Base-by-base conservation (phyloP, 1,284 basidiomycete genomes). In the Bjerkandera adusta region DNA sequence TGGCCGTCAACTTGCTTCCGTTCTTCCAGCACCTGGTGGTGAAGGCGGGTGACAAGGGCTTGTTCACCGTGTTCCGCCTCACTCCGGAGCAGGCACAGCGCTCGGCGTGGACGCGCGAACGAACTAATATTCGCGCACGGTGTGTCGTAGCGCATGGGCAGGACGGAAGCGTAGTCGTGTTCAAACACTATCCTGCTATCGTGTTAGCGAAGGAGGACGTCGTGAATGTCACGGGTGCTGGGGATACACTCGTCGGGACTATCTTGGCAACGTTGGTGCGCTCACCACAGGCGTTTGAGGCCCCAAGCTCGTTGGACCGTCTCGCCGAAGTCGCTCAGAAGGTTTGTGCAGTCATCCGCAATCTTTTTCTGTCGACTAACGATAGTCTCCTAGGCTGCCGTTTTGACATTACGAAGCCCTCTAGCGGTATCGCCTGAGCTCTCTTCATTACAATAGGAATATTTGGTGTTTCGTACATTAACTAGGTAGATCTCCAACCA, bases 201-300 rank as follows among this genome's bases (percentile, higher is more conserved):
- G 53, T 55, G 0, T 62, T 85, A 6, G 57, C 68, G 2, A 60
- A 63, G 10, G 60, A 65, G n/a, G 62, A 68, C 32, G 61, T 84
- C 7, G 67, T 84, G 6, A 93, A 85, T 56, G 89, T 92, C 8
- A 97, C 93, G 0, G 94, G 94, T 3, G 93, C 91, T 1, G 94
- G 94, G 0, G 93, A 97, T 65, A 85, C 90, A 2, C 77, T 95
- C 16, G 91, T 90, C 3, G 92, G 92, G 6, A 77, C 84, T 0
- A 60, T 94, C 16, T 65, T 89, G 15, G 82, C 86, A 1, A 64
- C 68, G 18, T 61, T 90, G 11, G 65, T 74, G 4, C 63, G 69
- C 18, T 61, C 73, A 36, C 73, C 70, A 12, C 54, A 54, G 8
- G 60, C 68, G 7, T 80, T 87, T 50, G 62, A 68, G n/a, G 63